Conservation (phyloP, 345 rosid species). For the Nasturtium officinale region DNA sequence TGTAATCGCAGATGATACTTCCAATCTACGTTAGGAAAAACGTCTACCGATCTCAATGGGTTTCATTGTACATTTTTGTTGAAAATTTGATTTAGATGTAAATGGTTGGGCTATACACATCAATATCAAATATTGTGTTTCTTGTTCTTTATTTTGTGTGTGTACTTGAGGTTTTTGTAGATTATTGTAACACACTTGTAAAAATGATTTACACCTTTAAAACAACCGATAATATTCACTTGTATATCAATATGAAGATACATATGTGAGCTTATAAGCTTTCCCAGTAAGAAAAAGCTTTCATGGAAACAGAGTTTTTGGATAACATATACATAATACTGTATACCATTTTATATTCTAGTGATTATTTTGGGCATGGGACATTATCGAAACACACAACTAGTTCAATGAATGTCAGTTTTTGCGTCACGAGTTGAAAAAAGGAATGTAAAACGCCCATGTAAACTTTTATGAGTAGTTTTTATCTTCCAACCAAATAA, state of each 20-base stretch:
- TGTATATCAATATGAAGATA: neutral
- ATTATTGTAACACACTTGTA: neutral
- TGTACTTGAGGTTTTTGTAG: conserved; percentile 7
- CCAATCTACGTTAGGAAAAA: conserved; percentile 12
- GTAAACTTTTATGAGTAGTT: neutral
- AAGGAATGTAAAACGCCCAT: neutral
- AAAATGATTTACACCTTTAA: neutral
- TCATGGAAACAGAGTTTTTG: neutral
- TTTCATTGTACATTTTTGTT: neutral
- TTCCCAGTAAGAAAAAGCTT: neutral
- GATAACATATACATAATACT: neutral
- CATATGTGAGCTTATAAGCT: neutral
- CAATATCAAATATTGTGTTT: neutral
- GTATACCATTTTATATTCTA: neutral
- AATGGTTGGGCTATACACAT: neutral
- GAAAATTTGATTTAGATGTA: neutral
- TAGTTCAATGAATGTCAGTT: conserved; percentile 1
- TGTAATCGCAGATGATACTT: conserved; percentile 32
- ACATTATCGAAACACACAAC: conserved; percentile 7
- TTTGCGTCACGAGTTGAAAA: neutral
- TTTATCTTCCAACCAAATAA: neutral
- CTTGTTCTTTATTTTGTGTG: neutral
- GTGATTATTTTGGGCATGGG: neutral
- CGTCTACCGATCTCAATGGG: neutral
- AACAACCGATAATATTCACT: neutral